Conservation (phyloP, 2,329 filamentous ascomycete species). For the Aureobasidium sp. region DNA sequence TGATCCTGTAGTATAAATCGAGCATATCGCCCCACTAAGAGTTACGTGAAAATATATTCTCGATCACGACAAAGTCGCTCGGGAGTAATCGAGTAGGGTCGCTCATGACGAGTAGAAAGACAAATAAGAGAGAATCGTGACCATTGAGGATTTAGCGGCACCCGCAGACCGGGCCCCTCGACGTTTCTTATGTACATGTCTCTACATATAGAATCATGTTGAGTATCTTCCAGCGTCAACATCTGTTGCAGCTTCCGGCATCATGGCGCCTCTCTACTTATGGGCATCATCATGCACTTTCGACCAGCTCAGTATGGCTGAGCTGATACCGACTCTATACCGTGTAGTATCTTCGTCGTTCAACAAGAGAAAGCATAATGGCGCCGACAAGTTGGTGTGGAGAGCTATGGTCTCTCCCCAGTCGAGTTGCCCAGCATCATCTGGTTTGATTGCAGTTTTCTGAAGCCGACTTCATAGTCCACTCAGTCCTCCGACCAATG, state of each 20-base stretch:
- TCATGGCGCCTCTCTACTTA: background rate
- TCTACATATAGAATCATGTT: background rate
- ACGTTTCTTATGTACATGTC: background rate
- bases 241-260: background rate
- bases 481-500: constrained; percentile 26
- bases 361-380: background rate
- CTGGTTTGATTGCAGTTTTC: background rate
- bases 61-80: background rate
- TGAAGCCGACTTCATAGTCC: background rate
- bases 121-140: background rate
- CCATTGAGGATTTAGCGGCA: background rate
- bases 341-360: background rate
- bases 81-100: background rate
- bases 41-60: background rate
- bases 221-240: background rate
- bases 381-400: background rate
- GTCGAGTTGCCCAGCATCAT: background rate
- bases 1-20: background rate
- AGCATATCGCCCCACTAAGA: background rate
- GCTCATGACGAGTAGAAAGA: background rate
- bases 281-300: background rate
- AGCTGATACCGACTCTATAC: background rate
- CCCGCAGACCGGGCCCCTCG: background rate
- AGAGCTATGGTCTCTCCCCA: background rate
- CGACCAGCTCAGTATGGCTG: background rate